A percentile compares a stretch with the other conserved stretches of the same genome.
Evolutionary conservation across 768 basidiomycete species (phyloP).

Genomic region (Leccinum rimulosum): DNA sequence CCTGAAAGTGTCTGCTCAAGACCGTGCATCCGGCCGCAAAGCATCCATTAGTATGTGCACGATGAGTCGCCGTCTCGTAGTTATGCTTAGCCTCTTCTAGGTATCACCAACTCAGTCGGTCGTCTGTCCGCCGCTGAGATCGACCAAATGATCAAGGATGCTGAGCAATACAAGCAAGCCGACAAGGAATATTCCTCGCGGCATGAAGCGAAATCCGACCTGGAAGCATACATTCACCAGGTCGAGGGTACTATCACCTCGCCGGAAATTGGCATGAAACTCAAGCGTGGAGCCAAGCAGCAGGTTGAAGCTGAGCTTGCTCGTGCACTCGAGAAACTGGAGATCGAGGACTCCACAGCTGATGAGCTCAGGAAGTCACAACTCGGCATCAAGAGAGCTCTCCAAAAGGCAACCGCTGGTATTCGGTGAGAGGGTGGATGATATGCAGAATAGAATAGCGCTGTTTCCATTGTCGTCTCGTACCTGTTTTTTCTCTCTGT

Average conservation of each 20-base stretch:
- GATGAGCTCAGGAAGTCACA: constrained; percentile 98
- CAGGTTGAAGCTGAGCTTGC: constrained; percentile 98
- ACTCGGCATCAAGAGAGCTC: constrained; percentile 90
- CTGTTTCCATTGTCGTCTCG: constrained; percentile 13
- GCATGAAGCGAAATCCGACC: constrained; percentile 97
- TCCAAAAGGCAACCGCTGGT: constrained; percentile 96
- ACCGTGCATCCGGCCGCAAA: constrained; percentile 98
- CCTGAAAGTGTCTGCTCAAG: constrained; percentile 96
- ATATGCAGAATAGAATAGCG: constrained; percentile 17
- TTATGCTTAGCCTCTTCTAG: constrained; percentile 36
- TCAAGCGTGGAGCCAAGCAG: constrained; percentile 93
- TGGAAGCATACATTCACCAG: constrained; percentile 96
- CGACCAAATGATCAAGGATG: constrained; percentile 99
- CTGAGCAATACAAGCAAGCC: constrained; percentile 94
- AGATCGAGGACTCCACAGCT: constrained; percentile 90
- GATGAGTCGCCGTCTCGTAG: neutral
- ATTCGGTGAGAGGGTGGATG: constrained; percentile 55
- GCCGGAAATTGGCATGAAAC: constrained; percentile 96
- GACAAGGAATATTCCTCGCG: constrained; percentile 98
- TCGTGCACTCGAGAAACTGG: constrained; percentile 96
- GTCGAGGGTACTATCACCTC: constrained; percentile 95
- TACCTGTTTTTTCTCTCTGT: constrained; percentile 15
- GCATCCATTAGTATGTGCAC: constrained; percentile 84
- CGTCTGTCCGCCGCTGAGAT: constrained; percentile 97
- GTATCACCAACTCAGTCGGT: constrained; percentile 98